Evolutionary conservation across 805 yeast genomes (phyloP), one percentile per base, ranked within the genome.

Genomic region (Spathaspora gorwiae): DNA sequence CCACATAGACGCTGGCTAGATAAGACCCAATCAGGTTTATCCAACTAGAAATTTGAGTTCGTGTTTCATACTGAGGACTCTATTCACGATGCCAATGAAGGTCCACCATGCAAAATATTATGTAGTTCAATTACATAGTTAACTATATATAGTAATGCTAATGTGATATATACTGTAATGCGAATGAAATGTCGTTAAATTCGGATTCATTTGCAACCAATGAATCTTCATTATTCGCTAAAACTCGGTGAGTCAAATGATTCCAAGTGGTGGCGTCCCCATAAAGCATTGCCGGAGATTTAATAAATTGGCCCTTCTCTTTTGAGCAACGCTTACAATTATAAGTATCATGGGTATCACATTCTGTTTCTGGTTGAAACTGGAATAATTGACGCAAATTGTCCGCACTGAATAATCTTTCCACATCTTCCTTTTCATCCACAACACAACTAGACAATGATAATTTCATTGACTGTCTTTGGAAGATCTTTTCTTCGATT

Each of bases 221-320:
- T 48, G 79, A 76, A 59, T 94, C 99, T 54, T 89, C 87, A 15
- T 90, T 87, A 30, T 68, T 65, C 26, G 62, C 68, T 57, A 94
- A 69, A 2, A 77, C 80, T 3, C 70, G 76, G 48, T 77, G 87
- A 48, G 83, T 78, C 46, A 87, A 73, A 67, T 94, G 99, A 61
- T 94, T 92, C 99, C 99, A 92, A 0, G 97, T 83, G 0, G 97
- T 94, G 0, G 98, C 87, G 65, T 94, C 99, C 51, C 99, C 99
- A 60, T 94, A 94, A 31, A 94, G 68, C 96, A 94, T 90, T 0
- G 95, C 95, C 0, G 83, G 79, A 0, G 97, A 77, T 52, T 78
- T 82, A 5, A 71, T 56, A 29, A 66, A 50, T 66, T 94, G 99
- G 3, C 72, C 72, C 30, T 54, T 43, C 7, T 53, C 62, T 6